Conservation (phyloP, 805 yeast species). For the Torulaspora gathmanii region DNA sequence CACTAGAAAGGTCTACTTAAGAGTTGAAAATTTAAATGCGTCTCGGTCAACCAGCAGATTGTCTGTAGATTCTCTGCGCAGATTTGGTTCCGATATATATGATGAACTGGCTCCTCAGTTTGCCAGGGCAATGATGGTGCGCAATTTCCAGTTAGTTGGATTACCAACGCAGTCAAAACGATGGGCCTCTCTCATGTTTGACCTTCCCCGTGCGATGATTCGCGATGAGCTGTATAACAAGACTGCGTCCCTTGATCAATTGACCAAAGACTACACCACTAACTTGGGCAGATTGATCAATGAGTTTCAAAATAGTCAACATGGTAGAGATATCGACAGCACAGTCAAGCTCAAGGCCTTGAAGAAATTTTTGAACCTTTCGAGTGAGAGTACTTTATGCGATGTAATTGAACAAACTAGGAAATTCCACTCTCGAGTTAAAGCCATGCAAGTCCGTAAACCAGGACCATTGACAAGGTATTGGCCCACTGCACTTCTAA, state of each 20-base stretch:
- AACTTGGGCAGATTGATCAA: constrained; percentile 22
- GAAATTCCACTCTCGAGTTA: constrained; percentile 5
- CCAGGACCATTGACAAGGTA: constrained; percentile 48
- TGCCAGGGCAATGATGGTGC: constrained; percentile 17
- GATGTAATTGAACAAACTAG: constrained; percentile 10
- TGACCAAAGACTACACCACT: constrained; percentile 13
- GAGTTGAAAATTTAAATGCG: constrained; percentile 1
- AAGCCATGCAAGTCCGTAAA: constrained; percentile 10
- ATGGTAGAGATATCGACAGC: not conserved
- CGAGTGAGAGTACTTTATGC: constrained; percentile 6
- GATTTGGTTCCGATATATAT: constrained; percentile 5
- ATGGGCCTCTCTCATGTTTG: constrained; percentile 9
- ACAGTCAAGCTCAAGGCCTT: constrained; percentile 6
- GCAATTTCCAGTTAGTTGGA: constrained; percentile 19
- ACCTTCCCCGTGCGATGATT: constrained; percentile 20
- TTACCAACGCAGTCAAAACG: constrained; percentile 18
- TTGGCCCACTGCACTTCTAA: constrained; percentile 57
- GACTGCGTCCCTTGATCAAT: constrained; percentile 1
- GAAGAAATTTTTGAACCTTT: constrained; percentile 6
- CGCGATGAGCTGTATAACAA: constrained; percentile 19
- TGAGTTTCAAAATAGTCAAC: constrained; percentile 12
- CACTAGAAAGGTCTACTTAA: not conserved
- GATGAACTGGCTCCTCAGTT: constrained; percentile 12
- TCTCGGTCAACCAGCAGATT: not conserved
- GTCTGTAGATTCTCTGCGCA: not conserved